phyloP scores from a whole-genome alignment of 1,139 yeast species.

The Yamadazyma membranifaciens region DNA sequence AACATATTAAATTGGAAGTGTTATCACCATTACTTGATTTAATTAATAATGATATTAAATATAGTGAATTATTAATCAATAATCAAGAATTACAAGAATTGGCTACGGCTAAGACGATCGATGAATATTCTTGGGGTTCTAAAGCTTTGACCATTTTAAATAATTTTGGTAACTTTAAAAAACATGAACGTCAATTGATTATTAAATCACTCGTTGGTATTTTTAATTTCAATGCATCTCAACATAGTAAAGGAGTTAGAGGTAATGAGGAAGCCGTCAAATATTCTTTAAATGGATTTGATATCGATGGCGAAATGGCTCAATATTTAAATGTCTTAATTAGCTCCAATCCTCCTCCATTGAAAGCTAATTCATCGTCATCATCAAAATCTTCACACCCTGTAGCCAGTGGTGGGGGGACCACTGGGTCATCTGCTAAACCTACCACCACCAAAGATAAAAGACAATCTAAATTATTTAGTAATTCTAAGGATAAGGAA shows the following conservation, averaged over 20 bases:
- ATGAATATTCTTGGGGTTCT: constrained; percentile 62
- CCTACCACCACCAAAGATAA: constrained; percentile 6
- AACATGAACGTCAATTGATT: constrained; percentile 59
- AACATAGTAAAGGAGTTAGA: constrained; percentile 42
- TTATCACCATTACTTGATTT: constrained; percentile 54
- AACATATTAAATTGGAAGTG: constrained; percentile 54
- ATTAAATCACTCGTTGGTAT: constrained; percentile 69
- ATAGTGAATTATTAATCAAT: constrained; percentile 39
- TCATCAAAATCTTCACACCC: neutral
- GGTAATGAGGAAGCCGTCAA: constrained; percentile 67
- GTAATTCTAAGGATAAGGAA: constrained; percentile 1
- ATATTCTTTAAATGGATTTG: constrained; percentile 50
- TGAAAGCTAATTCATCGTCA: neutral
- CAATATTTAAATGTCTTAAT: constrained; percentile 36
- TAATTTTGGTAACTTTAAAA: constrained; percentile 74
- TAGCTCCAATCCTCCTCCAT: constrained; percentile 18
- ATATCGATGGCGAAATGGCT: constrained; percentile 39
- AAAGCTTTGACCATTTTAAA: constrained; percentile 79
- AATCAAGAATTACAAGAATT: constrained; percentile 43
- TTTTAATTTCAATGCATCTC: constrained; percentile 60
- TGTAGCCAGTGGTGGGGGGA: neutral
- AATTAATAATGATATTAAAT: constrained; percentile 52
- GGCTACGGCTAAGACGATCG: constrained; percentile 23
- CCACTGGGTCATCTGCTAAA: constrained; percentile 1
- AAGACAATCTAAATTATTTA: constrained; percentile 14